Percentiles rank a stretch among this genome's conserved stretches.
Conservation (phyloP, 352 stramenopile species). For the Pythium angustatum region DNA sequence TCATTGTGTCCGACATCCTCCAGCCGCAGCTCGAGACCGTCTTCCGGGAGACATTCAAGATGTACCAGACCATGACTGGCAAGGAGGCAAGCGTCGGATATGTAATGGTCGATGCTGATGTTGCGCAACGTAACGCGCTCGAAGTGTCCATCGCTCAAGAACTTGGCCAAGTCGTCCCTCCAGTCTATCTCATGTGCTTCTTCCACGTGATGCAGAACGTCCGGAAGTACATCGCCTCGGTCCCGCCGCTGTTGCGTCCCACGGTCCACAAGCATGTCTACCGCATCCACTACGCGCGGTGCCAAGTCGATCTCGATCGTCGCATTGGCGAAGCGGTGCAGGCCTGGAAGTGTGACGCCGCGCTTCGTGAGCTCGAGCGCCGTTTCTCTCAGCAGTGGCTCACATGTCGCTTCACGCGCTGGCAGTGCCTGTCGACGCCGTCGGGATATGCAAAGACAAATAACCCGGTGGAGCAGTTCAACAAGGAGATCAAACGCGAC, state of each 20-base stretch:
- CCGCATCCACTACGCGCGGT: not conserved
- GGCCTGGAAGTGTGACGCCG: not conserved
- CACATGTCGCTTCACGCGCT: not conserved
- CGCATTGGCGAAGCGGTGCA: not conserved
- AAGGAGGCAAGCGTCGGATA: not conserved
- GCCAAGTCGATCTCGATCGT: not conserved
- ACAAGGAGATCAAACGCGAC: conserved; percentile 16
- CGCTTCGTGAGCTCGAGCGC: not conserved
- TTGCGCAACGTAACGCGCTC: not conserved
- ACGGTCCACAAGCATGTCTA: not conserved
- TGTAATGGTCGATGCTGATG: not conserved
- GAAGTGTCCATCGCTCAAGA: conserved; percentile 1
- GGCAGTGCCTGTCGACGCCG: conserved; percentile 1
- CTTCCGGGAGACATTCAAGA: not conserved
- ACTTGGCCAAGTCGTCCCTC: not conserved
- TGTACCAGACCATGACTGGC: not conserved
- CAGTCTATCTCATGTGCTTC: not conserved
- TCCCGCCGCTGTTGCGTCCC: not conserved
- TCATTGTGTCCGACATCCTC: not conserved
- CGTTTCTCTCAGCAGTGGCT: not conserved
- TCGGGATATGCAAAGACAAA: conserved; percentile 4
- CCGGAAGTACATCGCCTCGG: not conserved
- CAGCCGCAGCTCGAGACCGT: not conserved
- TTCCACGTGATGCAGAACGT: not conserved
- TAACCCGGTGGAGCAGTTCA: conserved; percentile 8